phyloP scores from a whole-genome alignment of 495 filamentous ascomycete genomes.

The Usnea hakonensis region DNA sequence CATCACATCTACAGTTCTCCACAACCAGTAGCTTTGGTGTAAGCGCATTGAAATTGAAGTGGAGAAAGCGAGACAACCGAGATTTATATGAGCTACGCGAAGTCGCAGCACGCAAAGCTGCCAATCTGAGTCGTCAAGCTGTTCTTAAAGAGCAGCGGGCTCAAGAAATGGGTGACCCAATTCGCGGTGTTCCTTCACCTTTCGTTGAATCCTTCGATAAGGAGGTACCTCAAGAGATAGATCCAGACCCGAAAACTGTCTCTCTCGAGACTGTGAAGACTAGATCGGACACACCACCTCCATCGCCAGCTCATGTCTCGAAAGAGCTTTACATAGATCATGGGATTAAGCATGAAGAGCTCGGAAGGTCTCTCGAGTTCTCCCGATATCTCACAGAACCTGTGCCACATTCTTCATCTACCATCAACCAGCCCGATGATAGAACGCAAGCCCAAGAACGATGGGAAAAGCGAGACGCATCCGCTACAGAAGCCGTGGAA shows the following conservation, averaged over 20 bases:
- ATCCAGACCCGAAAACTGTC: constrained; percentile 21
- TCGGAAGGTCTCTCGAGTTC: constrained; percentile 54
- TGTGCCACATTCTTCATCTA: constrained; percentile 31
- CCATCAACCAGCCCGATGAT: constrained; percentile 38
- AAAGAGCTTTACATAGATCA: constrained; percentile 56
- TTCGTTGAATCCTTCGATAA: constrained; percentile 78
- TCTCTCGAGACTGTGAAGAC: constrained; percentile 9
- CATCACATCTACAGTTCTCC: constrained; percentile 15
- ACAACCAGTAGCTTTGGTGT: constrained; percentile 2
- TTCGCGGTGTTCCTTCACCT: constrained; percentile 67
- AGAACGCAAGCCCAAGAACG: constrained; percentile 30
- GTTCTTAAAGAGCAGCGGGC: constrained; percentile 55
- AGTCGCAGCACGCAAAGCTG: constrained; percentile 68
- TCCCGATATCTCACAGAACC: constrained; percentile 57
- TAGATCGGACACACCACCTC: constrained; percentile 31
- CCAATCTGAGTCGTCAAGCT: constrained; percentile 64
- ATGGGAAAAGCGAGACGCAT: constrained; percentile 40
- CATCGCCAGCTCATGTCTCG: constrained; percentile 36
- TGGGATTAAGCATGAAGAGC: constrained; percentile 57
- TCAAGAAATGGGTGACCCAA: constrained; percentile 60
- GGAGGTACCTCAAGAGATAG: constrained; percentile 31
- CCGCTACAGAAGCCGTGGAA: constrained; percentile 56
- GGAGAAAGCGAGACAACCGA: constrained; percentile 37
- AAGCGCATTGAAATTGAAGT: constrained; percentile 5
- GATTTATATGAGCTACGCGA: constrained; percentile 65